Evolutionary conservation across 225 moss, liverwort and hornwort genomes (phyloP).

Genomic region (Bryum argenteum): DNA sequence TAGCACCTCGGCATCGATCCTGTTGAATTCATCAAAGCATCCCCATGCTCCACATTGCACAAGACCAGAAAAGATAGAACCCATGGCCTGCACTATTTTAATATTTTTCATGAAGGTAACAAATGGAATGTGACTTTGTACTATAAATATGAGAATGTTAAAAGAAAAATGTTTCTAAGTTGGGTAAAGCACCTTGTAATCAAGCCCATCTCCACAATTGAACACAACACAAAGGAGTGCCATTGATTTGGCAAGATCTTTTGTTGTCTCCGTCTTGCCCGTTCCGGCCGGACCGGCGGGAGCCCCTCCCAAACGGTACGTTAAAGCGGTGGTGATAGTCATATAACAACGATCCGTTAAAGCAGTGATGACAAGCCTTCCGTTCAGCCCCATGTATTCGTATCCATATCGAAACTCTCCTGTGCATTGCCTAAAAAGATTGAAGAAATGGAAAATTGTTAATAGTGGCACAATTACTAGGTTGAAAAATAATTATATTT

Average conservation of each 20-base stretch:
- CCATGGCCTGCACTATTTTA: constrained; percentile 64
- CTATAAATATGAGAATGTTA: no score
- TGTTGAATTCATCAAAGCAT: constrained; percentile 91
- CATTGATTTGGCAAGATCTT: constrained; percentile 88
- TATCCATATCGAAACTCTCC: constrained; percentile 80
- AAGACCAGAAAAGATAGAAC: constrained; percentile 80
- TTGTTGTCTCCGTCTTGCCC: constrained; percentile 76
- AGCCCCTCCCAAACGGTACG: constrained; percentile 77
- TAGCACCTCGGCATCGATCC: constrained; percentile 84
- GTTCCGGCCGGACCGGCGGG: constrained; percentile 81
- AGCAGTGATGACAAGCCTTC: constrained; percentile 75
- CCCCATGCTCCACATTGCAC: constrained; percentile 95
- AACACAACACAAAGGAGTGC: constrained; percentile 84
- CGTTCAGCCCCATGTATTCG: constrained; percentile 92
- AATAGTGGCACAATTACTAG: no score
- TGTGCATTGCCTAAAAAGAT: constrained; percentile 63
- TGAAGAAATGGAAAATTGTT: no score
- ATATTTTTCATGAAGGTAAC: no score
- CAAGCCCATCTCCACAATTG: constrained; percentile 84
- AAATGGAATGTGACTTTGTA: no score
- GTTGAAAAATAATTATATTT: no score
- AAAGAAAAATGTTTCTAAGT: no score
- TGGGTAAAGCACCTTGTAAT: constrained; percentile 61
- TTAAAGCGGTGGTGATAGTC: constrained; percentile 80
- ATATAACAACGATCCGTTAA: constrained; percentile 85